Evolutionary conservation across 495 filamentous ascomycete species (phyloP).

Genomic region (Podospora fimiseda): DNA sequence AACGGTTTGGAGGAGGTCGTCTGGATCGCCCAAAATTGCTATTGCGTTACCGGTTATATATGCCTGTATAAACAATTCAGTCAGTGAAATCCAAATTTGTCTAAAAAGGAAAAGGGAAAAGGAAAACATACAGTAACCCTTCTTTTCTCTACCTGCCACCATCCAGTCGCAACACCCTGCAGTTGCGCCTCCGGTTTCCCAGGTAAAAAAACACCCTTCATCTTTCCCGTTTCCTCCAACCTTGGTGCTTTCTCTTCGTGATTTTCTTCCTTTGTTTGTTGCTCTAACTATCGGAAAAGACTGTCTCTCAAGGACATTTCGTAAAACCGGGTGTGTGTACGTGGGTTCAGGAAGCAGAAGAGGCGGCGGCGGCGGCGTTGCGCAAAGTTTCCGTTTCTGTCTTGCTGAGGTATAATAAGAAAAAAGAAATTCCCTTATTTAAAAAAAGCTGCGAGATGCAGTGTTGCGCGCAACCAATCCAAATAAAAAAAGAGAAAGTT

Average conservation of each 20-base stretch:
- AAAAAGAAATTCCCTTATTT: too few species aligned
- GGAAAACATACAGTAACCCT: conserved; percentile 64
- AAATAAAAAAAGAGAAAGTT: too few species aligned
- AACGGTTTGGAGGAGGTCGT: conserved; percentile 78
- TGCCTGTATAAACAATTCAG: conserved; percentile 56
- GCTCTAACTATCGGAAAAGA: too few species aligned
- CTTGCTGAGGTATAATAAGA: too few species aligned
- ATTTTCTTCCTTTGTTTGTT: neutral
- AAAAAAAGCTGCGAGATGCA: too few species aligned
- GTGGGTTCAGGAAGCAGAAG: too few species aligned
- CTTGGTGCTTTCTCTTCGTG: neutral
- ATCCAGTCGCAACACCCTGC: conserved; percentile 79
- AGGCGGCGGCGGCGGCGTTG: too few species aligned
- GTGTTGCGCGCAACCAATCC: too few species aligned
- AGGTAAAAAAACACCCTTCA: conserved; percentile 70
- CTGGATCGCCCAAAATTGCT: conserved; percentile 68
- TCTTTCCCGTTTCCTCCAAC: conserved; percentile 23
- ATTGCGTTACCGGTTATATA: conserved; percentile 89
- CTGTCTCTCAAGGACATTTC: too few species aligned
- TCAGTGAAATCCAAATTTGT: too few species aligned
- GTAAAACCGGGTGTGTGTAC: too few species aligned
- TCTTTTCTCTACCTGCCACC: conserved; percentile 61
- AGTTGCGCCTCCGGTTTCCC: conserved; percentile 84
- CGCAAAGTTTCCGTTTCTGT: too few species aligned
- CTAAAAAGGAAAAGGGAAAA: neutral